Conservation (phyloP, 148 eudicot species). For the Talinum fruticosum region DNA sequence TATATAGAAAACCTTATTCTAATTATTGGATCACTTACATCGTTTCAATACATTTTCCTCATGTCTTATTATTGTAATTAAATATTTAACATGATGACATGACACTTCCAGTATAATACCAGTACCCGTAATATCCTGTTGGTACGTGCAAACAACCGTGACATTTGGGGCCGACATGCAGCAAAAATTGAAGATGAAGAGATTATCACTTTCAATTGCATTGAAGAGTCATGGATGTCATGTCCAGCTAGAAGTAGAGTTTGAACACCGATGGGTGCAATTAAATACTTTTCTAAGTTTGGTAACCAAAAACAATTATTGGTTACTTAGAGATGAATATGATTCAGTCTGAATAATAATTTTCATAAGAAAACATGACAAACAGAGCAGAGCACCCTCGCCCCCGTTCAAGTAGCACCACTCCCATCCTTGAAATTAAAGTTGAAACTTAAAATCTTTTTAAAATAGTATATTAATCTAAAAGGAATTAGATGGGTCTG, state of each 20-base stretch:
- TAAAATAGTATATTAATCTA: too few relatives aligned
- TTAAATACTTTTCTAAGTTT: constrained; percentile 11
- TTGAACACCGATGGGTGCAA: constrained; percentile 15
- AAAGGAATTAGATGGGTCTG: background rate
- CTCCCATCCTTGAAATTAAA: background rate
- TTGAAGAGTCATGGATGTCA: constrained; percentile 3
- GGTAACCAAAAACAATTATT: constrained; percentile 17
- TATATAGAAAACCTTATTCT: too few relatives aligned
- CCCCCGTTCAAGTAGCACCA: background rate
- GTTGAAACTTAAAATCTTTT: too few relatives aligned
- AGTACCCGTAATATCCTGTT: background rate
- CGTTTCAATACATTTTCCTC: too few relatives aligned
- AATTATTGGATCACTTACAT: too few relatives aligned
- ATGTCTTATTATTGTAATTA: too few relatives aligned
- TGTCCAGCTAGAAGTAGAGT: constrained; percentile 11
- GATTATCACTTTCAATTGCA: background rate
- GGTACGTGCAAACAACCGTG: background rate
- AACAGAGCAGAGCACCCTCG: background rate
- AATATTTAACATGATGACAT: background rate
- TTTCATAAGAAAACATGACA: background rate
- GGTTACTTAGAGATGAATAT: constrained; percentile 4
- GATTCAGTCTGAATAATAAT: background rate
- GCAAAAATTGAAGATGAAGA: constrained; percentile 3
- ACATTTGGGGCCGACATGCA: background rate
- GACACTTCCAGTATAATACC: background rate